Conservation (phyloP, 1,284 basidiomycete genomes). For the Cryptococcus deneoformans region DNA sequence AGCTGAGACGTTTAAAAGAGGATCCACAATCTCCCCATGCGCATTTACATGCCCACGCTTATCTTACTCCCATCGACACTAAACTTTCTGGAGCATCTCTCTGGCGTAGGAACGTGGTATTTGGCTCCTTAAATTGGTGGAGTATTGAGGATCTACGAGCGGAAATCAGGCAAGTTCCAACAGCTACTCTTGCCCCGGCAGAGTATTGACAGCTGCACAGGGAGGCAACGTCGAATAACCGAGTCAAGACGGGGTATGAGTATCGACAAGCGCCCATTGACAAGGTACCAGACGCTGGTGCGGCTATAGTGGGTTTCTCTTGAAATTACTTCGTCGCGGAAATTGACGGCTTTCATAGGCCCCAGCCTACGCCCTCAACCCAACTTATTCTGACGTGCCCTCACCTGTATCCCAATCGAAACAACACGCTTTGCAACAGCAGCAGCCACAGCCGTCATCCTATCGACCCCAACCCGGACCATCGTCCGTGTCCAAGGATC, state of each 20-base stretch:
- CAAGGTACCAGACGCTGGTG: conserved; percentile 41
- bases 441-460: not conserved
- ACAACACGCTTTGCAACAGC: not conserved
- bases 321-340: not conserved
- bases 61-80: conserved; percentile 38
- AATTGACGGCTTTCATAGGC: not conserved
- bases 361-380: conserved; percentile 29
- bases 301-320: conserved; percentile 23
- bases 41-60: conserved; percentile 48
- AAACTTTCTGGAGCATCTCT: conserved; percentile 35
- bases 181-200: not conserved
- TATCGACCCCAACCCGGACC: not conserved
- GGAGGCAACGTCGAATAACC: conserved; percentile 45
- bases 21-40: conserved; percentile 43
- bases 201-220: conserved; percentile 14
- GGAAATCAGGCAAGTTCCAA: conserved; percentile 39
- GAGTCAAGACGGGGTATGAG: conserved; percentile 46
- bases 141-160: conserved; percentile 45
- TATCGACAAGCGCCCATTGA: conserved; percentile 37
- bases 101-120: conserved; percentile 44
- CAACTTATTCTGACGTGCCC: not conserved
- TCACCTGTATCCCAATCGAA: not conserved
- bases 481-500: not conserved
- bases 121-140: conserved; percentile 46
- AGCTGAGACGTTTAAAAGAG: conserved; percentile 14